A percentile compares a stretch with the other conserved stretches of the same genome.
These are phyloP conservation scores for Wallacemonas collosoma DNA, from an alignment of 208 protist species.

Conservation along the genomic window DNA sequence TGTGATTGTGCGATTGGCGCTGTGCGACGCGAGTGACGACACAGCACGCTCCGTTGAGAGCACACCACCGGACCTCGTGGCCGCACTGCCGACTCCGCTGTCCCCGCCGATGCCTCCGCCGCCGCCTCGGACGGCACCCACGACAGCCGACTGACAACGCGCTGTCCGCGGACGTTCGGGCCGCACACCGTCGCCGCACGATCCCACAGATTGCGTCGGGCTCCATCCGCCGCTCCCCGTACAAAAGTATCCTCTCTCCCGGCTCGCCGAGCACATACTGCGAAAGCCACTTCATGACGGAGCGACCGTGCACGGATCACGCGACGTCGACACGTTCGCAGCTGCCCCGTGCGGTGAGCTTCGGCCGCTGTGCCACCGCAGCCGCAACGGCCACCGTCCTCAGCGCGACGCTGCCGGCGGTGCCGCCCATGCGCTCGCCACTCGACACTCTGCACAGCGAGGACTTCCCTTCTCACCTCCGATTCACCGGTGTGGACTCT, in stretches of 20 bases:
- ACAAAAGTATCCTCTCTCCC: too few relatives aligned
- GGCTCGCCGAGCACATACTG: not conserved
- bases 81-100: too few relatives aligned
- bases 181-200: too few relatives aligned
- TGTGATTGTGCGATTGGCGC: not conserved
- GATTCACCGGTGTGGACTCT: not conserved
- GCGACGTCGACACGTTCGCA: not conserved
- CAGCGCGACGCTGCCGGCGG: not conserved
- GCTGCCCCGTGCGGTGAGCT: not conserved
- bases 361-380: not conserved
- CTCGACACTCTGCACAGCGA: constrained; percentile 7
- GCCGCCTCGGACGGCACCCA: too few relatives aligned
- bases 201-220: too few relatives aligned
- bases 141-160: too few relatives aligned
- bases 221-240: too few relatives aligned
- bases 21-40: not conserved
- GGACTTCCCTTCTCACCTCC: not conserved
- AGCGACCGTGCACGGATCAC: not conserved
- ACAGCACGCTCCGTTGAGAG: too few relatives aligned
- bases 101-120: too few relatives aligned
- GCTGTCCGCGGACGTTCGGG: too few relatives aligned
- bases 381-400: not conserved
- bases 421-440: not conserved
- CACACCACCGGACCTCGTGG: too few relatives aligned
- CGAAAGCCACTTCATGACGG: not conserved